phyloP scores from a whole-genome alignment of 2,329 filamentous ascomycete genomes.

The Epichloe elymi region DNA sequence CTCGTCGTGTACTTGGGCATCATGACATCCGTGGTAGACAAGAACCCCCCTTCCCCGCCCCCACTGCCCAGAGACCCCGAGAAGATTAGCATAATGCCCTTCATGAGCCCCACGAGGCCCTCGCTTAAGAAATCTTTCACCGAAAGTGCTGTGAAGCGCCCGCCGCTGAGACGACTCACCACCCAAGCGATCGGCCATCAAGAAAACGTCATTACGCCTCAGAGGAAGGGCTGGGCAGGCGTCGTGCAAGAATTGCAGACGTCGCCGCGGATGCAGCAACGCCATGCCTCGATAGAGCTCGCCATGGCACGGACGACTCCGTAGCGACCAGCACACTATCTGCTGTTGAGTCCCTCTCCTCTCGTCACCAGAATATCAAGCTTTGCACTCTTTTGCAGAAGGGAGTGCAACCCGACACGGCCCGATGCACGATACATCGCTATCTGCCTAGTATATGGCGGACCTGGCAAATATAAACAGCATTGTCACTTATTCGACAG shows the following conservation, averaged over 20 bases:
- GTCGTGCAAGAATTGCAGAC: constrained; percentile 50
- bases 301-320: constrained; percentile 30
- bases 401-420: not conserved
- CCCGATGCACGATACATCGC: not conserved
- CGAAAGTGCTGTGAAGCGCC: constrained; percentile 31
- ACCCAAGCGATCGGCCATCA: constrained; percentile 41
- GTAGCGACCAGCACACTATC: not conserved
- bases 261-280: constrained; percentile 46
- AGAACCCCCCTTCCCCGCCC: constrained; percentile 19
- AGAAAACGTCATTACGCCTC: constrained; percentile 31
- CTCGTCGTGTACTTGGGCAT: constrained; percentile 51
- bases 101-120: constrained; percentile 19
- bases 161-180: constrained; percentile 38
- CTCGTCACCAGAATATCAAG: not conserved
- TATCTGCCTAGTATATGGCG: not conserved
- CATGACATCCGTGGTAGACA: constrained; percentile 27
- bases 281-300: constrained; percentile 49
- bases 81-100: constrained; percentile 15
- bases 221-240: constrained; percentile 46
- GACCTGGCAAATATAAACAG: constrained; percentile 2
- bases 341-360: not conserved
- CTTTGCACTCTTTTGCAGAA: not conserved
- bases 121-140: constrained; percentile 27
- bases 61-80: constrained; percentile 20
- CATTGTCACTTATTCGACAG: not conserved